Conservation (phyloP, 1,284 basidiomycete genomes). For the Cutaneotrichosporon sp. region DNA sequence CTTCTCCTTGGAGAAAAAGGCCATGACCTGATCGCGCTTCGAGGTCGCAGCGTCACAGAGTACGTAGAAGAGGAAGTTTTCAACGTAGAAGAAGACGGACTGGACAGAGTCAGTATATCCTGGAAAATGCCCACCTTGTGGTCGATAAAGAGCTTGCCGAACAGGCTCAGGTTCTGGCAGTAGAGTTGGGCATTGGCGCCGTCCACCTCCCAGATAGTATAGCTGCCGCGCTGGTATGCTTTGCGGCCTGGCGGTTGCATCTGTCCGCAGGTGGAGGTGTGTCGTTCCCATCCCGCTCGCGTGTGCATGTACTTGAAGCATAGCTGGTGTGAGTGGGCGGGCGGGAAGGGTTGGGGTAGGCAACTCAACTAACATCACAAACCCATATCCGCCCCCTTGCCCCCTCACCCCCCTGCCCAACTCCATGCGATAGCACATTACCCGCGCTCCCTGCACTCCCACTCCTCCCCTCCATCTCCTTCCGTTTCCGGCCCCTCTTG, state of each 20-base stretch:
- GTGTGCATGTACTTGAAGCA: slow-evolving; percentile 97
- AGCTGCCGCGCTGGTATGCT: slow-evolving; percentile 86
- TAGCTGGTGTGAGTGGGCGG: slow-evolving; percentile 48
- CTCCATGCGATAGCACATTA: slow-evolving; percentile 66
- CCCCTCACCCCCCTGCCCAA: slow-evolving; percentile 58
- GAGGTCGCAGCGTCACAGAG: slow-evolving; percentile 77
- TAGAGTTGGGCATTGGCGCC: slow-evolving; percentile 83
- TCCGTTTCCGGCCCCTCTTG: slow-evolving; percentile 19
- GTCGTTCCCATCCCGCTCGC: slow-evolving; percentile 67
- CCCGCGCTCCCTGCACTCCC: not conserved
- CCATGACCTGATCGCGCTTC: slow-evolving; percentile 76
- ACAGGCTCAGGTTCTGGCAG: slow-evolving; percentile 91
- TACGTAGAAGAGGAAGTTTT: slow-evolving; percentile 79
- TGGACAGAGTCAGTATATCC: slow-evolving; percentile 56
- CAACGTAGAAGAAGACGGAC: slow-evolving; percentile 87
- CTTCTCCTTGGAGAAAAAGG: slow-evolving; percentile 99
- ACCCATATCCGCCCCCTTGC: slow-evolving; percentile 49
- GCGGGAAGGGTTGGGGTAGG: not conserved
- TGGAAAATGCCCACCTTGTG: slow-evolving; percentile 62
- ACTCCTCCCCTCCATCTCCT: not conserved
- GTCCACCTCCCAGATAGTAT: slow-evolving; percentile 94
- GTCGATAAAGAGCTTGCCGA: slow-evolving; percentile 98
- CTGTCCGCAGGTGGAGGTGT: slow-evolving; percentile 70
- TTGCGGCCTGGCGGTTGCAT: slow-evolving; percentile 81
- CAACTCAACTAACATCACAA: slow-evolving; percentile 45